These are phyloP conservation scores for Paspalum vaginatum DNA, from an alignment of 176 grass and related monocot species.

Conservation along the genomic window DNA sequence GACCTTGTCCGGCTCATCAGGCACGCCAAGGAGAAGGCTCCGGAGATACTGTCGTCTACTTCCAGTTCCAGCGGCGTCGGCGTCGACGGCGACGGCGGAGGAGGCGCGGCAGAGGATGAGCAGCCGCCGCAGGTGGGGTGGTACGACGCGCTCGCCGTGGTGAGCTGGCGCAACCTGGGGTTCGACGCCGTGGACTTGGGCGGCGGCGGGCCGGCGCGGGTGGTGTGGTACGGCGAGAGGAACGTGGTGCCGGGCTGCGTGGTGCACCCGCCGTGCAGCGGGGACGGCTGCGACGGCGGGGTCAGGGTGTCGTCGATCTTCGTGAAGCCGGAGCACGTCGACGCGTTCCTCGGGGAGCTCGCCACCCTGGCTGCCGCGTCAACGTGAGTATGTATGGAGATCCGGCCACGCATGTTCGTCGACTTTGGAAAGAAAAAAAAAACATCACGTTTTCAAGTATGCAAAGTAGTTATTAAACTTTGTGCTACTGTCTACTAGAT, in stretches of 20 bases:
- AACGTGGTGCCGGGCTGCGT: background rate
- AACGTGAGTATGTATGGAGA: background rate
- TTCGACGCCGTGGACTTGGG: background rate
- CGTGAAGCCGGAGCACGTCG: background rate
- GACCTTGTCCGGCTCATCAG: too few relatives aligned
- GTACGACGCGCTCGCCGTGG: background rate
- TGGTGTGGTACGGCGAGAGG: background rate
- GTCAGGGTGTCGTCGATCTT: background rate
- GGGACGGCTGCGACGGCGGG: background rate
- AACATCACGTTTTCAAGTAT: too few relatives aligned
- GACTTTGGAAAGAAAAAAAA: too few relatives aligned
- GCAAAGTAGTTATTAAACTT: too few relatives aligned
- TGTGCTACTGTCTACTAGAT: too few relatives aligned
- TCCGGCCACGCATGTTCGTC: too few relatives aligned
- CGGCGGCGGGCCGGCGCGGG: background rate
- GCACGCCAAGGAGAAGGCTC: too few relatives aligned
- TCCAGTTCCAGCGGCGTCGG: too few relatives aligned
- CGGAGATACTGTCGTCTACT: too few relatives aligned
- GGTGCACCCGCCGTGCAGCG: background rate
- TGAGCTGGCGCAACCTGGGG: background rate
- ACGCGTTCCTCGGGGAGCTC: background rate
- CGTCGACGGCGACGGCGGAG: too few relatives aligned
- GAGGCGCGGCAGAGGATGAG: too few relatives aligned
- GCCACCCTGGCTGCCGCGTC: background rate
- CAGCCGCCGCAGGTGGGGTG: background rate